Percentiles rank a stretch among this genome's conserved stretches.
Conservation (phyloP, 345 rosid species). For the Rhodamnia argentea region DNA sequence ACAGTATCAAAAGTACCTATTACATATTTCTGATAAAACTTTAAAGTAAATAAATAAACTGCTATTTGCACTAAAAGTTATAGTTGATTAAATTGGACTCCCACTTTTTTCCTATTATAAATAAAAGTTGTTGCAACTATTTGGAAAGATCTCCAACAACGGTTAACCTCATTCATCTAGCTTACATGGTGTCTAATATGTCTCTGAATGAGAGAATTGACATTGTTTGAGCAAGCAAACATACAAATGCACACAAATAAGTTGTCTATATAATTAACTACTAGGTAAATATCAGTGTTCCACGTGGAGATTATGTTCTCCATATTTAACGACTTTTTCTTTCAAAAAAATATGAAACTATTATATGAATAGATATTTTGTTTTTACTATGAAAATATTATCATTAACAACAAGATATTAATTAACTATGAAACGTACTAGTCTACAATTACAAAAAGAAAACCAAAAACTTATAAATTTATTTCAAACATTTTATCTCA, state of each 20-base stretch:
- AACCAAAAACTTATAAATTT: not conserved
- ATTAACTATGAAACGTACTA: not conserved
- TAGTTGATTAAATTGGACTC: not conserved
- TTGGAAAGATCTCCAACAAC: not conserved
- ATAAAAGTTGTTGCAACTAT: not conserved
- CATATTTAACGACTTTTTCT: not conserved
- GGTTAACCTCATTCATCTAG: not conserved
- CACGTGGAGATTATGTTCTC: not conserved
- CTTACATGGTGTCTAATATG: not conserved
- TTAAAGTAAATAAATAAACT: not conserved
- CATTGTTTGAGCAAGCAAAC: not conserved
- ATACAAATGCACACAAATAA: not conserved
- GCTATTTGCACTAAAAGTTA: not conserved
- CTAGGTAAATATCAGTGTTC: not conserved
- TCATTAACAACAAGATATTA: not conserved
- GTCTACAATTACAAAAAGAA: not conserved
- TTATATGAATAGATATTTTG: not conserved
- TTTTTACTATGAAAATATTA: not conserved
- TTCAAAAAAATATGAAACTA: not conserved
- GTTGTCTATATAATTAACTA: not conserved
- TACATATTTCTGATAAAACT: not conserved
- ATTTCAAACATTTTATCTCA: not conserved
- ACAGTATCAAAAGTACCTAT: too few relatives aligned
- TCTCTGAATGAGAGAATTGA: not conserved
- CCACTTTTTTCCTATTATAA: not conserved